These are phyloP conservation scores for Tricholoma hemisulphureum DNA, from an alignment of 768 basidiomycete genomes.

Conservation along the genomic window DNA sequence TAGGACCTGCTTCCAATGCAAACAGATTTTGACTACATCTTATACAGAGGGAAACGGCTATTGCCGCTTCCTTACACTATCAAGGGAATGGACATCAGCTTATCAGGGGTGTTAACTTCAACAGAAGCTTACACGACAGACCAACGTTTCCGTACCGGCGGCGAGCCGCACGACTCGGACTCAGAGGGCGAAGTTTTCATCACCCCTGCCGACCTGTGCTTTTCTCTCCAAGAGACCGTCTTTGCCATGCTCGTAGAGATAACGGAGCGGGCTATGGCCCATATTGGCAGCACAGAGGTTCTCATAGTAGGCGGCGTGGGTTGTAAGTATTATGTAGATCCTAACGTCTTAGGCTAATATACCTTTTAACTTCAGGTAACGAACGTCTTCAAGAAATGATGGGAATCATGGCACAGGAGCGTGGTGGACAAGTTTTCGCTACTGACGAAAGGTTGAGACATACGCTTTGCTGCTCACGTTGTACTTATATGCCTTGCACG, in stretches of 20 bases:
- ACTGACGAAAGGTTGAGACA: constrained; percentile 84
- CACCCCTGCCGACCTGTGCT: constrained; percentile 95
- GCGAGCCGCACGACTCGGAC: constrained; percentile 35
- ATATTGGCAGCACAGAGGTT: constrained; percentile 93
- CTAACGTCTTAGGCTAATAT: neutral
- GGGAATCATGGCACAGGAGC: constrained; percentile 92
- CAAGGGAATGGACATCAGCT: constrained; percentile 97
- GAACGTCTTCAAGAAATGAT: constrained; percentile 97
- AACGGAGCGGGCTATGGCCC: constrained; percentile 98
- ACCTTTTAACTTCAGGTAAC: constrained; percentile 60
- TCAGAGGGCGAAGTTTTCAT: constrained; percentile 64
- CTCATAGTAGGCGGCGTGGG: constrained; percentile 99
- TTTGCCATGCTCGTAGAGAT: constrained; percentile 99
- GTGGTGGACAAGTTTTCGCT: constrained; percentile 86
- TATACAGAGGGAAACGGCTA: constrained; percentile 73
- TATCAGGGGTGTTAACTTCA: constrained; percentile 91
- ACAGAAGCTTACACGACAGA: constrained; percentile 86
- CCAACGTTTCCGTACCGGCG: constrained; percentile 69
- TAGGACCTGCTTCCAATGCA: constrained; percentile 28
- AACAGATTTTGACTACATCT: neutral
- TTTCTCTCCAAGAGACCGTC: constrained; percentile 94
- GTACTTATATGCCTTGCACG: neutral
- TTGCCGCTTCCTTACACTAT: constrained; percentile 90
- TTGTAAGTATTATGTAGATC: constrained; percentile 55
- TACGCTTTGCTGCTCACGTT: neutral